Evolutionary conservation across 306 rosid species (phyloP), one percentile per base, ranked within the genome.

Genomic region (Ziziphus jujuba): DNA sequence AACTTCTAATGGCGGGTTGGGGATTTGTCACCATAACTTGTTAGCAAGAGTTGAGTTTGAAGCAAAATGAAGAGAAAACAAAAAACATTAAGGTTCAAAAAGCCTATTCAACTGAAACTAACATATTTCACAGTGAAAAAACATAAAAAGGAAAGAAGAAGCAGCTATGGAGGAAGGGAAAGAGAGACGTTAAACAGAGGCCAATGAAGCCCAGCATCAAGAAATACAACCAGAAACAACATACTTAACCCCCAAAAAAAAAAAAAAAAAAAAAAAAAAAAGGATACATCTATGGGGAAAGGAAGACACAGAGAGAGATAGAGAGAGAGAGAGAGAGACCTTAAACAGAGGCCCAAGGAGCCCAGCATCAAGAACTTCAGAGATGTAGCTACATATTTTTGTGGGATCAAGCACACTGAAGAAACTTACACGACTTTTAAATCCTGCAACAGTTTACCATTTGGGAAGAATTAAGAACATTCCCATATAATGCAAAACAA

Each of bases 321-420:
- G n/a, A n/a, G 66, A 43, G 52, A 48, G 56, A 52, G 75, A 49
- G 48, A 59, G 59, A 78, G 70, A 49, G 43, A 93, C 99, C 96
- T 88, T 85, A 75, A 90, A 95, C 67, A 90, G 80, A 55, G 99
- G 99, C 45, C 99, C 95, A 63, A 90, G 84, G 44, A 88, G 72
- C 57, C 97, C 97, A 45, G 89, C 95, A 84, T 90, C 92, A 56
- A 88, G 64, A 47, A 95, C 96, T 87, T 90, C 92, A 53, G 95
- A 95, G 56, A 81, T 68, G 76, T 90, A 95, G 80, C 78, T 79
- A 71, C 85, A 83, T 28, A 77, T 60, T 66, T 67, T 85, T 63
- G 85, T 50, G n/a, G 96, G 99, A 82, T 83, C 66, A 28, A 78
- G 74, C 67, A 95, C 75, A 63, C 84, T 87, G 44, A 57, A 77